Base-by-base conservation (phyloP, 2,329 filamentous ascomycete species). In the Nigrospora sphaerica region DNA sequence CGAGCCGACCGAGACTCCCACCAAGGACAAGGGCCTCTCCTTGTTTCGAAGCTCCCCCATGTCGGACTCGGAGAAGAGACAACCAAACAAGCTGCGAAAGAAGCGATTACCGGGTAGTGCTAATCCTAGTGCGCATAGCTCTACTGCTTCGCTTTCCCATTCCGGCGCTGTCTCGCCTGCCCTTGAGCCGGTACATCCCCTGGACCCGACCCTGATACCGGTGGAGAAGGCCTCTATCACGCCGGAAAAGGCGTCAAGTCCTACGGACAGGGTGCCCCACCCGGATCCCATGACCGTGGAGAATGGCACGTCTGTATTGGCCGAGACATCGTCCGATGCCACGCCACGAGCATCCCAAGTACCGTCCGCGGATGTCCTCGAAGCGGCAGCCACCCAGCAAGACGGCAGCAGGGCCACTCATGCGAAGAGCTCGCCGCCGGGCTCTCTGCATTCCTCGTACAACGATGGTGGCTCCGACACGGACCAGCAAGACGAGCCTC, bases 21-120 rank as follows among this genome's bases (percentile, higher is more conserved):
- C 71, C 6, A 83, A 77, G 50, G 86, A 90, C 47, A 78, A 83
- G 31, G 83, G 80, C 49, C 64, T 95, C 46, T 75, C 85, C 57
- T 69, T 95, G 34, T 86, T 95, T 58, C 78, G 86, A 57, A 78
- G 84, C 52, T 84, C 86, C 3, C 81, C 85, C 1, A 75, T 76
- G 1, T 74, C 70, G 23, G 78, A 80, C 37, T 75, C 71, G 34
- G 83, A 83, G 51, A 83, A 78, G 56, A 80, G 87, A 39, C 85
- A 85, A 61, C 88, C 90, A 0, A 96, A 95, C 59, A 95, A 96
- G 66, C 71, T 98, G 44, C 86, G 85, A 64, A 97, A 97, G 73
- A 95, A 88, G 66, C 77, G 83, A 52, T 72, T 86, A 46, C 84
- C 87, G 0, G 84, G 82, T 37, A 88, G 87, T 58, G 69, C 86